Base-by-base conservation (phyloP, 805 yeast genomes). In the Brettanomyces naardenensis region DNA sequence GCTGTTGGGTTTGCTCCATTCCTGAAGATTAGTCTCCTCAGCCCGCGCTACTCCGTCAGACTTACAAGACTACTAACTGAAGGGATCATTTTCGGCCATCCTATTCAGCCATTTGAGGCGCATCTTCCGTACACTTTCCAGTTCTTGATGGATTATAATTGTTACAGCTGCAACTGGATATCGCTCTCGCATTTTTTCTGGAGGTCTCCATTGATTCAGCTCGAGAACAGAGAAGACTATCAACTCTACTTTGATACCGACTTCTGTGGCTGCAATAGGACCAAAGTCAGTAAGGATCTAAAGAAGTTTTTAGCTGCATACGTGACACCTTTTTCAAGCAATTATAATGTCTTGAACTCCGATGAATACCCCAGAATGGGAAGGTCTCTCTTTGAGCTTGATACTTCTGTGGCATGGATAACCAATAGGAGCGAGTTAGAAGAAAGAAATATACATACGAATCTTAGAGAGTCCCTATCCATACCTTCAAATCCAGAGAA, bases 101-200 rank as follows among this genome's bases (percentile, higher is more conserved):
- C 49, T 1, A 44, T 62, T 11, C 79, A 77, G 33, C 75, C 79
- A 0, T 85, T 65, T 54, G 98, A 92, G 51, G 66, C 88, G 0
- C 97, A 92, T 52, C 68, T 90, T 10, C 88, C 95, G 0, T 81
- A 66, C 47, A 52, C 73, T 1, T 56, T 86, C 5, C 97, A 92
- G 52, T 87, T 90, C 51, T 56, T 86, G 20, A 67, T 83, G 0
- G 98, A 92, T 53, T 87, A 71, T 58, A 89, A 90, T 52, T 58
- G 90, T 22, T 85, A 70, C 52, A 94, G 95, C 1, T 85, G 96
- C 56, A 78, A 80, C 4, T 85, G 95, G 90, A 42, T 89, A 18
- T 60, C 68, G 14, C 40, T 80, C 1, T 48, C 54, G 2, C 45
- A 61, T 4, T 59, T 72, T 19, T 70, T 60, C 44, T 80, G 82